Conservation (phyloP, 805 yeast genomes). For the Blastobotrys parvus region DNA sequence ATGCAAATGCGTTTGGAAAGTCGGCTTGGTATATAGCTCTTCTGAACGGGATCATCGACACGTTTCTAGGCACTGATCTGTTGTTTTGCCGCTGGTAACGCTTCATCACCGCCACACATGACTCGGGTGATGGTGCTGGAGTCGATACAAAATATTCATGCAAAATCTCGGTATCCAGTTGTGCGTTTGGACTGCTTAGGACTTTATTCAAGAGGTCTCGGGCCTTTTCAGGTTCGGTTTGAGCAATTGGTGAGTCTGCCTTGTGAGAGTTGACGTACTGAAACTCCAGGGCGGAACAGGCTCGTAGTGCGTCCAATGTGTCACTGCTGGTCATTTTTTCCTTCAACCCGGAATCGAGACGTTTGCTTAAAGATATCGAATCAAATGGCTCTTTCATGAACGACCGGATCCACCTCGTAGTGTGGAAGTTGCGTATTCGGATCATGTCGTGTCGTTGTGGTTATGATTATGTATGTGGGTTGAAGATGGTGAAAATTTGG, state of each 20-base stretch:
- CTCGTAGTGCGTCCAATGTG: slow-evolving; percentile 17
- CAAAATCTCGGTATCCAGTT: slow-evolving; percentile 15
- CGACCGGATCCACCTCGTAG: too few species aligned
- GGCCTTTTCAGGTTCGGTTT: slow-evolving; percentile 18
- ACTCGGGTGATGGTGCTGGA: slow-evolving; percentile 16
- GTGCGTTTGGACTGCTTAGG: background rate
- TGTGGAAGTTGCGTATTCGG: too few species aligned
- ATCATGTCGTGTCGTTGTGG: too few species aligned
- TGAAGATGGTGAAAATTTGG: too few species aligned
- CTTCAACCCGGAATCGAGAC: too few species aligned
- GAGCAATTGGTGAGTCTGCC: slow-evolving; percentile 17
- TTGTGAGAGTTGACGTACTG: slow-evolving; percentile 13
- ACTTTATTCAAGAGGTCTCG: slow-evolving; percentile 11
- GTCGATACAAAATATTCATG: slow-evolving; percentile 16
- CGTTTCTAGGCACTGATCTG: slow-evolving; percentile 9
- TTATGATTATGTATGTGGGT: too few species aligned
- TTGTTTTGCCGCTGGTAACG: slow-evolving; percentile 13
- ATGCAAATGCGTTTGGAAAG: slow-evolving; percentile 44
- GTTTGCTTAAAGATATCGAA: background rate
- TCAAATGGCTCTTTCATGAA: background rate
- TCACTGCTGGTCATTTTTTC: background rate
- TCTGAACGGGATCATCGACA: slow-evolving; percentile 57
- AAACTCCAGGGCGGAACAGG: slow-evolving; percentile 20
- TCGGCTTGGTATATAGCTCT: slow-evolving; percentile 51
- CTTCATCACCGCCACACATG: slow-evolving; percentile 17